Evolutionary conservation across 495 filamentous ascomycete genomes (phyloP), one percentile per base, ranked within the genome.

Genomic region (Penicillium flavigenum): DNA sequence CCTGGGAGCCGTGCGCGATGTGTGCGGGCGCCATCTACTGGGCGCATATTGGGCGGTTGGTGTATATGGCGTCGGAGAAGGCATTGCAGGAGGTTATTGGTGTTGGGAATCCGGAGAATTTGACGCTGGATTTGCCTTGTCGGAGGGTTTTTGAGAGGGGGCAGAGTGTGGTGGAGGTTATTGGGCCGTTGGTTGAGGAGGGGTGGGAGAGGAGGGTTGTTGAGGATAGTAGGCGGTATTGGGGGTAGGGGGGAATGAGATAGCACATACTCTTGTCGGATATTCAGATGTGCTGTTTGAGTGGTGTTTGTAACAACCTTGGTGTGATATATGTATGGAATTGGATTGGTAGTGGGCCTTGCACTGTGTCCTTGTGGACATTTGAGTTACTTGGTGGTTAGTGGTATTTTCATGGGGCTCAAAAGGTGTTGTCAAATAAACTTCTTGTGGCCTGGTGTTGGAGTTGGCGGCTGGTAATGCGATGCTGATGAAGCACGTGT

Each of bases 1-100:
- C 79, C 6, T 84, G 81, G 79, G 80, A 84, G 60, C 81, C 80
- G 7, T 83, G 80, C 60, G 80, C 77, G 17, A 83, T 83, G 80
- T 83, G 81, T 57, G 72, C 71, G 50, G 70, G 67, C 14, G 73
- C 72, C 11, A 69, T 72, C 27, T 75, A 83, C 65, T 83, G 81
- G 80, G 79, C 80, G 54, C 76, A 81, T 59, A 83, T 82, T 41
- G 81, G 80, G 10, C 68, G 80, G 6, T 64, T 83, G 56, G 71
- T 83, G 27, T 83, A 83, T 61, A 74, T 79, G 29, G 79, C 78
- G 11, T 75, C 75, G 49, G 79, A 82, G 65, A 73, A 75, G 53
- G 71, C 74, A 54, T 62, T 81, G 49, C 68, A 70, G 38, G 52
- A 61, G 41, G 52, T 82, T 52, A 80, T 76, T 0, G 80, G 78